Conservation (phyloP, 257 asterid genomes). For the Linderniella brevidens region DNA sequence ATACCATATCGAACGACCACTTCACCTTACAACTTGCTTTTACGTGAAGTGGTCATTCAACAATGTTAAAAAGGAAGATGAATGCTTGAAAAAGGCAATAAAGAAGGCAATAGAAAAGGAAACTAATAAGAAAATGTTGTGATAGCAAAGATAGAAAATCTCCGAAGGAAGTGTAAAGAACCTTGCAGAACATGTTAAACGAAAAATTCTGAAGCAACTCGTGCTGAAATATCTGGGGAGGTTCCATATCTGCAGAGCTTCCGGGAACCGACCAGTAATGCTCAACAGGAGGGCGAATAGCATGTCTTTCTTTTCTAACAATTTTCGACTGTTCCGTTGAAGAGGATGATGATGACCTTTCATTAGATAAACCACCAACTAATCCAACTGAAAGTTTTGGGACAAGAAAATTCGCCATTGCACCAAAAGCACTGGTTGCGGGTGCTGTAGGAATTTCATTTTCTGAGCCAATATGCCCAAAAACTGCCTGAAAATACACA, state of each 20-base stretch:
- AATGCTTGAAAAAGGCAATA: too few species aligned
- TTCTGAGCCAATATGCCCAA: conserved; percentile 55
- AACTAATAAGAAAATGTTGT: too few species aligned
- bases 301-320: conserved; percentile 67
- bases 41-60: too few species aligned
- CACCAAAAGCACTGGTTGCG: conserved; percentile 74
- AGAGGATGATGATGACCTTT: conserved; percentile 47
- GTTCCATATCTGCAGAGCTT: conserved; percentile 24
- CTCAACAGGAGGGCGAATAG: conserved; percentile 94
- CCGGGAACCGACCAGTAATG: conserved; percentile 93
- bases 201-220: conserved; percentile 95
- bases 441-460: conserved; percentile 42
- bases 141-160: conserved; percentile 3
- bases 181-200: conserved; percentile 96
- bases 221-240: conserved; percentile 92
- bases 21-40: too few species aligned
- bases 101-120: too few species aligned
- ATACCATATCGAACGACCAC: too few species aligned
- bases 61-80: too few species aligned
- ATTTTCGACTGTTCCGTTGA: conserved; percentile 48
- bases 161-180: conserved; percentile 6
- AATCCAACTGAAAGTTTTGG: conserved; percentile 78
- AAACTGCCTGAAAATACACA: conserved; percentile 49
- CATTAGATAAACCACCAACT: conserved; percentile 49
- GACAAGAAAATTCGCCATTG: conserved; percentile 92